phyloP scores from a whole-genome alignment of 75 land plant genomes.

The Cryptomeria japonica region DNA sequence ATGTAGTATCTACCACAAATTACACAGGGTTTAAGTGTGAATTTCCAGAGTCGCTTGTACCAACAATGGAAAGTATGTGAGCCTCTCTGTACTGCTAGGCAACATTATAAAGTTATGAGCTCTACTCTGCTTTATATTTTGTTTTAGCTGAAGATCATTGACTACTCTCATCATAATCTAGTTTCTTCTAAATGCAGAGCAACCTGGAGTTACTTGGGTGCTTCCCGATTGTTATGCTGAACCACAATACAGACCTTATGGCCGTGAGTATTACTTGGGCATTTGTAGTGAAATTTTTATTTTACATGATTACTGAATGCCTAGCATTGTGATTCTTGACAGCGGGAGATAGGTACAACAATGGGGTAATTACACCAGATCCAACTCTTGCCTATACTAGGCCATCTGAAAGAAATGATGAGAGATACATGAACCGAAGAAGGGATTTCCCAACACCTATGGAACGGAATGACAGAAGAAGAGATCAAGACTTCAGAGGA shows the following conservation, averaged over 20 bases:
- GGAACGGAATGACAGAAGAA: too few species aligned
- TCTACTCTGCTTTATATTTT: not conserved
- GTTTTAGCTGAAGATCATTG: not conserved
- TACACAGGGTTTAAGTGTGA: conserved; percentile 82
- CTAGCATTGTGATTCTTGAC: not conserved
- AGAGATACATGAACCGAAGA: conserved; percentile 1
- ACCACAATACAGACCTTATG: not conserved
- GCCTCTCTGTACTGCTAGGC: not conserved
- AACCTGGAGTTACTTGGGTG: conserved; percentile 10
- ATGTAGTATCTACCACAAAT: conserved; percentile 72
- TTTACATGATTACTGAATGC: not conserved
- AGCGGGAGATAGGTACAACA: conserved; percentile 8
- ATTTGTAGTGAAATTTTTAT: not conserved
- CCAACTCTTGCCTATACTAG: not conserved
- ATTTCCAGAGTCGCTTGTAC: conserved; percentile 58
- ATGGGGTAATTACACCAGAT: conserved; percentile 14
- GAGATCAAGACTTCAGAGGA: not conserved
- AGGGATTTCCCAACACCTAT: conserved; percentile 10
- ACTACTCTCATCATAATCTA: not conserved
- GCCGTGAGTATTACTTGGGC: not conserved
- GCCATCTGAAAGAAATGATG: not conserved
- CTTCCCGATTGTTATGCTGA: conserved; percentile 8
- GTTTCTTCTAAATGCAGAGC: not conserved
- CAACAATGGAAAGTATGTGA: conserved; percentile 28
- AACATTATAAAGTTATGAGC: not conserved